A percentile compares a stretch with the other conserved stretches of the same genome.
Conservation (phyloP, 345 rosid species). For the Microthlaspi erraticum region DNA sequence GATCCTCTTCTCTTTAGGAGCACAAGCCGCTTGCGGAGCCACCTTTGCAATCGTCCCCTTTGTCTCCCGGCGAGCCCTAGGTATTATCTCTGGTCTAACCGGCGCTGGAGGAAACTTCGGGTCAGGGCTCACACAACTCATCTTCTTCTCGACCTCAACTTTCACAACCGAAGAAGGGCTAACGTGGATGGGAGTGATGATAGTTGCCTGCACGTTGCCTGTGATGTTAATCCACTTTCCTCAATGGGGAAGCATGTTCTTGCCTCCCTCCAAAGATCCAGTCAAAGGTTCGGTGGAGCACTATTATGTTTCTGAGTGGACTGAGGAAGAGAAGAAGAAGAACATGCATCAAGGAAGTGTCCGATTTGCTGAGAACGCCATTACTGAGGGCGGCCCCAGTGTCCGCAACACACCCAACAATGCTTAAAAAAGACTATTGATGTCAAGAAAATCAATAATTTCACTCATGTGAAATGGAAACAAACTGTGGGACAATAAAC, state of each 20-base stretch:
- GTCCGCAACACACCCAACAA: conserved; percentile 27
- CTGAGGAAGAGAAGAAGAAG: conserved; percentile 48
- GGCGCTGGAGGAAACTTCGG: conserved; percentile 71
- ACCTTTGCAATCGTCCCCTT: conserved; percentile 63
- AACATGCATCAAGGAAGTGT: conserved; percentile 55
- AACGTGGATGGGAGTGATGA: conserved; percentile 62
- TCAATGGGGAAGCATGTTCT: conserved; percentile 74
- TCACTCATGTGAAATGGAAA: conserved; percentile 24
- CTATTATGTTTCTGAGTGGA: conserved; percentile 57
- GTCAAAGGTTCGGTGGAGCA: conserved; percentile 49
- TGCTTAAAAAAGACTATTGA: conserved; percentile 17
- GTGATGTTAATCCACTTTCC: conserved; percentile 57
- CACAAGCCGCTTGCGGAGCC: conserved; percentile 71
- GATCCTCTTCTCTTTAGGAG: conserved; percentile 62
- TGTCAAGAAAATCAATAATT: neutral
- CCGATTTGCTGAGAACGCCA: conserved; percentile 55
- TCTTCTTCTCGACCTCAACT: conserved; percentile 50
- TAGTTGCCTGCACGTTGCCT: conserved; percentile 58
- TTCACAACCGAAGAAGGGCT: conserved; percentile 52
- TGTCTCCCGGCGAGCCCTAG: conserved; percentile 60
- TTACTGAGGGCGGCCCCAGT: conserved; percentile 52
- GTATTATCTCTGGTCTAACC: conserved; percentile 57
- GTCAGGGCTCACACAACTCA: conserved; percentile 57
- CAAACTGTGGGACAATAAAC: neutral
- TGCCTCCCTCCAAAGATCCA: conserved; percentile 46